Evolutionary conservation across 192 early-diverging fungal genomes (phyloP).

Genomic region (Coemansia guatemalensis): DNA sequence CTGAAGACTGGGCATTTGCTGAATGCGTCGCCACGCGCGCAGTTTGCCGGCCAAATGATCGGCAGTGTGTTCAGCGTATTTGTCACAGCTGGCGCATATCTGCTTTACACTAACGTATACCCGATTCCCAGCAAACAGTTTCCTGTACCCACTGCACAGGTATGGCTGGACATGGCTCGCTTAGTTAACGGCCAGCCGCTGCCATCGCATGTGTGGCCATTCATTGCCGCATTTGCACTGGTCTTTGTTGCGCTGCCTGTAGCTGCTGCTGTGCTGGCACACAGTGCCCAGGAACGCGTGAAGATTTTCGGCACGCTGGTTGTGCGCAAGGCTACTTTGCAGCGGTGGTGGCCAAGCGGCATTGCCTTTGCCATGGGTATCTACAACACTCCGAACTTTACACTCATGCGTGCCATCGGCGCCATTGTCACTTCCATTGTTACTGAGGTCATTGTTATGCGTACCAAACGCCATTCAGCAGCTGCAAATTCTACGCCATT

Average conservation of each 20-base stretch:
- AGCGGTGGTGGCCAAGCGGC: slow-evolving; percentile 67
- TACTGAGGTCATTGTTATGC: slow-evolving; percentile 35
- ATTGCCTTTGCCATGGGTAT: slow-evolving; percentile 81
- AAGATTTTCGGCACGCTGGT: neutral
- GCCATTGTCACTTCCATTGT: slow-evolving; percentile 50
- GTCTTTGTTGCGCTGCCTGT: slow-evolving; percentile 57
- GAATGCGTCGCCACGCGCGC: slow-evolving; percentile 76
- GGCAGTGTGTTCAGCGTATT: slow-evolving; percentile 74
- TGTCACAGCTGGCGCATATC: slow-evolving; percentile 67
- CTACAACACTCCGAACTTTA: slow-evolving; percentile 77
- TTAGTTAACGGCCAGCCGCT: slow-evolving; percentile 73
- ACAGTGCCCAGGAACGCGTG: neutral
- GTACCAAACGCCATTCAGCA: neutral
- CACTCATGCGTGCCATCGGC: slow-evolving; percentile 66
- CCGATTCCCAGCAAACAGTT: slow-evolving; percentile 69
- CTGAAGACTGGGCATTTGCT: slow-evolving; percentile 85
- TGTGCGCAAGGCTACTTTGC: slow-evolving; percentile 10
- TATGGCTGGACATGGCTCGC: slow-evolving; percentile 78
- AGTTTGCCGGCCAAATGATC: slow-evolving; percentile 81
- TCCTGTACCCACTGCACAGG: slow-evolving; percentile 69
- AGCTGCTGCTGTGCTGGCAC: slow-evolving; percentile 1
- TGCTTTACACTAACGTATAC: slow-evolving; percentile 68
- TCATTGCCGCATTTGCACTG: slow-evolving; percentile 57
- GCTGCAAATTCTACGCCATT: neutral
- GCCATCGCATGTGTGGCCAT: slow-evolving; percentile 63